phyloP scores from a whole-genome alignment of 257 asterid species.

The Capsicum chinense region DNA sequence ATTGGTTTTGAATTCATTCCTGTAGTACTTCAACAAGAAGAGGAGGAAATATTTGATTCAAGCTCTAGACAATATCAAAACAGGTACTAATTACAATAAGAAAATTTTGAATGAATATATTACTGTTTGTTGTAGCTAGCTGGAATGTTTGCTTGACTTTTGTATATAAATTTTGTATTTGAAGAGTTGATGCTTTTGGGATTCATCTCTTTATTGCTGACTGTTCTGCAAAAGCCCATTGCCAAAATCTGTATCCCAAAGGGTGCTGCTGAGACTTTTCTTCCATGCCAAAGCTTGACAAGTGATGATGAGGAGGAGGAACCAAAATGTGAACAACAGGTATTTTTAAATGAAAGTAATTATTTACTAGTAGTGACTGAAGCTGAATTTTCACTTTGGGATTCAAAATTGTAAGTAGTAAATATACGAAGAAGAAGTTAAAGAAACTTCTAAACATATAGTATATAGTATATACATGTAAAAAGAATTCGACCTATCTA shows the following conservation, averaged over 20 bases:
- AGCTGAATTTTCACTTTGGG: too few relatives aligned
- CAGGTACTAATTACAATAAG: constrained; percentile 45
- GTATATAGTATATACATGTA: too few relatives aligned
- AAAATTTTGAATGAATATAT: not conserved
- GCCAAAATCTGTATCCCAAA: constrained; percentile 59
- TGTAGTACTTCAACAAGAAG: constrained; percentile 63
- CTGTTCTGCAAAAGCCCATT: constrained; percentile 57
- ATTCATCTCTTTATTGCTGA: constrained; percentile 65
- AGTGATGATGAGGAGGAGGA: constrained; percentile 40
- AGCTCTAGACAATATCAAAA: constrained; percentile 62
- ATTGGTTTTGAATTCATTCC: constrained; percentile 23
- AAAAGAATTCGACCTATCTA: too few relatives aligned
- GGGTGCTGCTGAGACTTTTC: constrained; percentile 51
- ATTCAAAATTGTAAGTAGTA: too few relatives aligned
- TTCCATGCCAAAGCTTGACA: constrained; percentile 56
- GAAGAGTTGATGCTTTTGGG: constrained; percentile 82
- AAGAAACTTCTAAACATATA: too few relatives aligned
- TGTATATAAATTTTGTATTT: constrained; percentile 14
- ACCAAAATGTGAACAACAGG: constrained; percentile 56
- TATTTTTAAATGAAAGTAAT: not conserved
- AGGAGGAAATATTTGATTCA: constrained; percentile 56
- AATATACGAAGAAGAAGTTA: too few relatives aligned
- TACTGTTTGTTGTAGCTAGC: not conserved
- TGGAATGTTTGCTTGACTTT: not conserved
- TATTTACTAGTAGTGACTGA: too few relatives aligned